Evolutionary conservation across 169 alveolate genomes (phyloP).

Genomic region (Eimeria mitis): DNA sequence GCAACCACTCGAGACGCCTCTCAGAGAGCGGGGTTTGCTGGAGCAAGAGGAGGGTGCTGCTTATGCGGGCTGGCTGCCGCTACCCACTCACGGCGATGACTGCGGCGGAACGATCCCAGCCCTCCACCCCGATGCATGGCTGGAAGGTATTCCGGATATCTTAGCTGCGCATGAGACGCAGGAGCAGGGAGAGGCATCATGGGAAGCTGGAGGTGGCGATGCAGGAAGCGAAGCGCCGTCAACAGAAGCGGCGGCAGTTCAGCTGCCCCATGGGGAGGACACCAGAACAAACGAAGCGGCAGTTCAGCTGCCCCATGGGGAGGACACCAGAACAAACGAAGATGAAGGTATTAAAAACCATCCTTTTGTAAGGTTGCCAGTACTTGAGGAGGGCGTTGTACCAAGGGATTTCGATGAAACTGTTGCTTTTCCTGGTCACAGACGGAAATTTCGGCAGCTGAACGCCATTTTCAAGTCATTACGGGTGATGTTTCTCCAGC

Average conservation of each 20-base stretch:
- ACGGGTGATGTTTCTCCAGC: background rate
- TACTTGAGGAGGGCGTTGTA: background rate
- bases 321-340: background rate
- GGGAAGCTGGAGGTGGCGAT: background rate
- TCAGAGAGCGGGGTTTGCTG: background rate
- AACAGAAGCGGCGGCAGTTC: background rate
- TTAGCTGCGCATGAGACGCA: background rate
- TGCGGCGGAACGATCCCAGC: background rate
- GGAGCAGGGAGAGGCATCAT: background rate
- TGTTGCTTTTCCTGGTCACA: background rate
- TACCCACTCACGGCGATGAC: background rate
- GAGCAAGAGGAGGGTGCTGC: background rate
- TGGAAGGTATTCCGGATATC: background rate
- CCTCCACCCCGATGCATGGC: background rate
- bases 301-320: background rate
- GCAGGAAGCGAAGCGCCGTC: background rate
- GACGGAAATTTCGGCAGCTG: background rate
- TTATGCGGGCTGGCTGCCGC: background rate
- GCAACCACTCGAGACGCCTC: background rate
- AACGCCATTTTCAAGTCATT: background rate
- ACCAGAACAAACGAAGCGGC: background rate
- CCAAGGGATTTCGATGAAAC: background rate
- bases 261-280: background rate
- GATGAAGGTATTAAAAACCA: background rate
- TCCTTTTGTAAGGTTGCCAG: slow-evolving; percentile 2